A percentile compares a stretch with the other conserved stretches of the same genome.
Conservation (phyloP, 2,329 filamentous ascomycete species). For the Trichoderma oligosporum region DNA sequence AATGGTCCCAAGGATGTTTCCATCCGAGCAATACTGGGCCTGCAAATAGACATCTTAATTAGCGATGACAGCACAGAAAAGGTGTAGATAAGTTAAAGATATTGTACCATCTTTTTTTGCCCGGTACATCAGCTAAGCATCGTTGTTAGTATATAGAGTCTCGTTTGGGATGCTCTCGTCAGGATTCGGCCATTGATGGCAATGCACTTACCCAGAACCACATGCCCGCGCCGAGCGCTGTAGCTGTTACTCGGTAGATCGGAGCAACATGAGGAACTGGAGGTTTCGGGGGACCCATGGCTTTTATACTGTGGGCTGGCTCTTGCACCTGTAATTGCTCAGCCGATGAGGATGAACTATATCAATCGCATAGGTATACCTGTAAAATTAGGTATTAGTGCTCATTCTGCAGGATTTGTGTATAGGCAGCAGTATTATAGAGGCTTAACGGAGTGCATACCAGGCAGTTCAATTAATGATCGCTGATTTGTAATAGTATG, state of each 20-base stretch:
- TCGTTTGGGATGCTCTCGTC: neutral
- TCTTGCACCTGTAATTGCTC: slow-evolving; percentile 2
- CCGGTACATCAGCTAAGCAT: slow-evolving; percentile 17
- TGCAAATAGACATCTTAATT: slow-evolving; percentile 3
- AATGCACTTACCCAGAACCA: slow-evolving; percentile 19
- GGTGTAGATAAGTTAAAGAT: neutral
- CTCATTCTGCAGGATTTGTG: neutral
- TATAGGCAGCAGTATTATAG: accelerated
- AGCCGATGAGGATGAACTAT: neutral
- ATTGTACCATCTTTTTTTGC: slow-evolving; percentile 20
- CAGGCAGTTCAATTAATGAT: neutral
- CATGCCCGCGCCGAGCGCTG: slow-evolving; percentile 70
- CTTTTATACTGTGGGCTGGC: slow-evolving; percentile 19
- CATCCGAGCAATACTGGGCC: slow-evolving; percentile 17
- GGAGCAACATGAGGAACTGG: slow-evolving; percentile 49
- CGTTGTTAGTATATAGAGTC: neutral
- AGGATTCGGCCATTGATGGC: neutral
- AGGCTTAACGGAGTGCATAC: neutral
- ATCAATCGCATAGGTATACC: neutral
- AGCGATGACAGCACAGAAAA: neutral
- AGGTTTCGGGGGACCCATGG: slow-evolving; percentile 38
- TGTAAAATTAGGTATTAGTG: neutral
- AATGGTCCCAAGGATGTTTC: slow-evolving; percentile 21
- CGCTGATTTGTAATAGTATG: slow-evolving; percentile 6
- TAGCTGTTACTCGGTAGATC: slow-evolving; percentile 81